A percentile compares a stretch with the other conserved stretches of the same genome.
These are phyloP conservation scores for Phalaenopsis aphrodite DNA, from an alignment of 106 monocot genomes.

Conservation along the genomic window DNA sequence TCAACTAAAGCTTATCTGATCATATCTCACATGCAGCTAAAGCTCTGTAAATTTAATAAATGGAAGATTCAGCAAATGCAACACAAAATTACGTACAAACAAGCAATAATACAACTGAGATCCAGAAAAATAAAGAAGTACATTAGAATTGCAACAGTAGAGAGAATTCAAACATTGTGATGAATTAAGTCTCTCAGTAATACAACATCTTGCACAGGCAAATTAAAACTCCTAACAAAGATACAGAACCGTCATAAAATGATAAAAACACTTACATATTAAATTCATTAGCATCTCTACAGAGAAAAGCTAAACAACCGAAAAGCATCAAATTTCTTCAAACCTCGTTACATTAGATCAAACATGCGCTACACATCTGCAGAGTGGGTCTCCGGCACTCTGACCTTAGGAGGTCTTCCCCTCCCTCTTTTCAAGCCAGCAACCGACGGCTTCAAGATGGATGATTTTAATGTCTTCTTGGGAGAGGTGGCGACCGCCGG, in stretches of 20 bases:
- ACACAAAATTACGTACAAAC: background rate
- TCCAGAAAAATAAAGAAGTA: background rate
- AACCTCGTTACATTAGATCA: background rate
- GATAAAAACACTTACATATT: background rate
- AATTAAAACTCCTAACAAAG: constrained; percentile 1
- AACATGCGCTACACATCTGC: background rate
- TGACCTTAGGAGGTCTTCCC: constrained; percentile 46
- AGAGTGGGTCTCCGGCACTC: constrained; percentile 2
- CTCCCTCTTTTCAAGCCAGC: constrained; percentile 32
- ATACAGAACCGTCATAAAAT: background rate
- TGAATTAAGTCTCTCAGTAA: constrained; percentile 1
- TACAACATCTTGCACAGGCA: background rate
- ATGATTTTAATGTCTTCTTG: background rate
- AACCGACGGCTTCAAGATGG: background rate
- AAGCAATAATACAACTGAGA: background rate
- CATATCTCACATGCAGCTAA: too few species aligned
- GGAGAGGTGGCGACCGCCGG: background rate
- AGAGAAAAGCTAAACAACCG: background rate
- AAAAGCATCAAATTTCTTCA: background rate
- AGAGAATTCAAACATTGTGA: background rate
- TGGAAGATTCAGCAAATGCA: background rate
- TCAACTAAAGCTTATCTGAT: background rate
- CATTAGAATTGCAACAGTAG: background rate
- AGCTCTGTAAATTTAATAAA: background rate
- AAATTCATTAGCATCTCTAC: constrained; percentile 5